Conservation (phyloP, 1,284 basidiomycete species). For the Trametes polyzona region DNA sequence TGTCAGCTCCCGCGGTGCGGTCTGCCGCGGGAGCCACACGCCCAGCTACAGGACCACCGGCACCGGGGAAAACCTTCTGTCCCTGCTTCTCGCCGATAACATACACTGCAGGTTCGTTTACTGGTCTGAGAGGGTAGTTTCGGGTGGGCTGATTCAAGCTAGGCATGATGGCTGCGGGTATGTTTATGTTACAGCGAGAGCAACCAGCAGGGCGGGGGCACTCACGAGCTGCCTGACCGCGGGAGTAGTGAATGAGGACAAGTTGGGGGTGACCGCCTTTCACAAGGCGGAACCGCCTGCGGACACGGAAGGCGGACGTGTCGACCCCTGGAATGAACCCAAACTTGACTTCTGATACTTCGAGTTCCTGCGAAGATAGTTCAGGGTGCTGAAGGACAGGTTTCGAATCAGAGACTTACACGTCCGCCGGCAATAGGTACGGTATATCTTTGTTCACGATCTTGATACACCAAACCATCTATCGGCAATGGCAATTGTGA, state of each 20-base stretch:
- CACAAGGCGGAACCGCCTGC: slow-evolving; percentile 68
- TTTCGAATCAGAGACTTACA: slow-evolving; percentile 43
- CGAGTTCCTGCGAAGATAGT: slow-evolving; percentile 60
- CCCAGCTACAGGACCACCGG: slow-evolving; percentile 10
- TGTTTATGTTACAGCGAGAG: slow-evolving; percentile 6
- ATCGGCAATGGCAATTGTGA: slow-evolving; percentile 59
- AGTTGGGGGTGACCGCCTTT: slow-evolving; percentile 74
- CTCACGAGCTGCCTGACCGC: slow-evolving; percentile 64
- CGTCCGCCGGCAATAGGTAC: slow-evolving; percentile 52
- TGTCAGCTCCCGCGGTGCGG: slow-evolving; percentile 4
- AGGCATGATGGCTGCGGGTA: slow-evolving; percentile 55
- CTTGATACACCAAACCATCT: slow-evolving; percentile 75
- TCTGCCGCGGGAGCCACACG: slow-evolving; percentile 13
- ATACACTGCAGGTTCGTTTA: slow-evolving; percentile 66
- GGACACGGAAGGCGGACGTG: slow-evolving; percentile 59
- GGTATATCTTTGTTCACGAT: slow-evolving; percentile 62
- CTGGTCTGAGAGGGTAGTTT: slow-evolving; percentile 65
- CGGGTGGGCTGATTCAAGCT: slow-evolving; percentile 63
- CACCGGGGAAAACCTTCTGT: slow-evolving; percentile 55
- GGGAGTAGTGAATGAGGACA: slow-evolving; percentile 71
- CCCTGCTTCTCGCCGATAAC: slow-evolving; percentile 72
- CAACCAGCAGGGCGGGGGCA: slow-evolving; percentile 22
- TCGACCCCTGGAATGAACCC: slow-evolving; percentile 77
- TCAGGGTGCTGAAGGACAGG: neutral
- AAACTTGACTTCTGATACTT: slow-evolving; percentile 69